phyloP scores from a whole-genome alignment of 257 asterid species.

The Datura wrightii region DNA sequence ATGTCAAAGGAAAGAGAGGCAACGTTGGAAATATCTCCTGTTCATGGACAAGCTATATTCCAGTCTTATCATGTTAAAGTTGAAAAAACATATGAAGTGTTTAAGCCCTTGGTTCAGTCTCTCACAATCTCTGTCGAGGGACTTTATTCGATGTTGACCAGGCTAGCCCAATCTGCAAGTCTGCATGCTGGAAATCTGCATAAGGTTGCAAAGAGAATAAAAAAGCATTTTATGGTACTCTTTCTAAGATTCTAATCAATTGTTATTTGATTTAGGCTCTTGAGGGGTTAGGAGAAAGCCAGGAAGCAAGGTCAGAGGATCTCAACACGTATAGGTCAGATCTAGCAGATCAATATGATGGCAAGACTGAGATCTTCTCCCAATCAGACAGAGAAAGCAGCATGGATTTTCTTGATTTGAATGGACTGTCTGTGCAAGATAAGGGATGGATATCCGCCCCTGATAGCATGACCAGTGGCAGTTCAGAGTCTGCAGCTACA shows the following conservation, averaged over 20 bases:
- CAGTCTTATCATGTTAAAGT: conserved; percentile 81
- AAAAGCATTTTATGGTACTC: not conserved
- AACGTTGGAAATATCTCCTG: conserved; percentile 75
- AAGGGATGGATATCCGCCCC: conserved; percentile 94
- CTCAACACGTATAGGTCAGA: conserved; percentile 62
- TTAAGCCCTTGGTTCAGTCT: conserved; percentile 82
- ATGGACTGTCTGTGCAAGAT: conserved; percentile 62
- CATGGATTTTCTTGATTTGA: conserved; percentile 53
- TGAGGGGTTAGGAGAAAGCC: conserved; percentile 95
- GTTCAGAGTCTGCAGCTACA: conserved; percentile 61
- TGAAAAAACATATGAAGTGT: conserved; percentile 71
- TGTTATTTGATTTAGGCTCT: conserved; percentile 69
- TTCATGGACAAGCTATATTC: conserved; percentile 95
- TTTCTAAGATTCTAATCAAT: conserved; percentile 29
- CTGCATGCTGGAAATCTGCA: conserved; percentile 99
- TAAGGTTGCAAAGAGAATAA: conserved; percentile 60
- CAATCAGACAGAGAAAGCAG: conserved; percentile 61
- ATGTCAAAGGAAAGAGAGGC: conserved; percentile 75
- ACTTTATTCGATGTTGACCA: conserved; percentile 75
- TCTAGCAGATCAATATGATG: conserved; percentile 53
- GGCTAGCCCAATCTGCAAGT: conserved; percentile 92
- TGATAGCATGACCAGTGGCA: conserved; percentile 65
- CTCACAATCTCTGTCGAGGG: conserved; percentile 75
- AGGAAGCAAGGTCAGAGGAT: conserved; percentile 73
- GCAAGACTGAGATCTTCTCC: conserved; percentile 53